Evolutionary conservation across 1,284 basidiomycete species (phyloP), one percentile per base, ranked within the genome.

Genomic region (Malassezia pachydermatis): DNA sequence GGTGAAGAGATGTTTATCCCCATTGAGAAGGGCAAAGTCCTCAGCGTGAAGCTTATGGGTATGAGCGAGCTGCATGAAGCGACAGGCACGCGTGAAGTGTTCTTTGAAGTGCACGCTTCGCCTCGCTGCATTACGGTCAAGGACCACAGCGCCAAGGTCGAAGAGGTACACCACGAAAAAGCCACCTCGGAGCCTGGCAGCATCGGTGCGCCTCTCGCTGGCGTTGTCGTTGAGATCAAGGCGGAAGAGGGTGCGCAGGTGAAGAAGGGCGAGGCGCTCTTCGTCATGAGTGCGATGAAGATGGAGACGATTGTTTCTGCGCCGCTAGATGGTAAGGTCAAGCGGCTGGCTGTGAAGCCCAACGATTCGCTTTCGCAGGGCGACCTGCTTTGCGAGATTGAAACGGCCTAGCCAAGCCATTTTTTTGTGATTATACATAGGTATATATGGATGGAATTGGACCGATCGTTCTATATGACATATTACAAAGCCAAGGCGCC

Each of bases 231-330:
- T 22, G 94, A 98, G 74, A 88, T 99, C 43, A 80, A 92, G 60
- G 90, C 94, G 55, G 88, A 94, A 76, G 90, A 96, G 74, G 89
- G 88, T 41, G 84, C 89, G 57, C 83, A 89, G 70, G 88, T 99
- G 75, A 94, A 86, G 82, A 92, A 88, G 74, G 94, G 94, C 54
- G 94, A 99, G 75, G 86, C 88, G 57, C 76, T 89, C 55, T 85
- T 83, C 56, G 67, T 75, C 51, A 70, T 74, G 62, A 73, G 71
- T 42, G 73, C 74, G 45, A 75, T 75, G 74, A 75, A 75, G 33
- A 84, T 82, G 40, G 92, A 98, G 77, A 88, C 86, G 57, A 82
- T 87, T 52, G 87, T 96, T 38, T 90, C 88, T 22, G 85, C 89
- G 20, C 89, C 92, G 28, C 89, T 95, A 38, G 87, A 86, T 46